Percentiles rank a stretch among this genome's conserved stretches.
Conservation (phyloP, 2,329 filamentous ascomycete genomes). For the Clonostachys rhizophaga region DNA sequence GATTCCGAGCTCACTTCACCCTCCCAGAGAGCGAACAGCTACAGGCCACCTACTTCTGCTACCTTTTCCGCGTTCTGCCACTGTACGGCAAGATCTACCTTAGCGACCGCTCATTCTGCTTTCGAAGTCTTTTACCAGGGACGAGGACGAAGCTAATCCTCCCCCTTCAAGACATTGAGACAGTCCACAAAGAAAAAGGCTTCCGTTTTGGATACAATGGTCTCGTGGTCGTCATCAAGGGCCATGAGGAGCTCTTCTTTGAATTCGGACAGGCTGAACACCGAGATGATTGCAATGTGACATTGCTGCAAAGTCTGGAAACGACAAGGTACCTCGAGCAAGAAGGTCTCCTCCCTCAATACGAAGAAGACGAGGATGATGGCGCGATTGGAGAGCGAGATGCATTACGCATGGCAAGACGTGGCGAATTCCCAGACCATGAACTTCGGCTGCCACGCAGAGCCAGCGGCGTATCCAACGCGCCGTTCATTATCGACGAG, state of each 20-base stretch:
- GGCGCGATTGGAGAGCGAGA: slow-evolving; percentile 77
- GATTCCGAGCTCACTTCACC: slow-evolving; percentile 87
- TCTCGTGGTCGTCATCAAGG: slow-evolving; percentile 86
- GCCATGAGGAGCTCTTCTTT: slow-evolving; percentile 94
- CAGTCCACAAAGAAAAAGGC: slow-evolving; percentile 89
- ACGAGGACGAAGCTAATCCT: slow-evolving; percentile 90
- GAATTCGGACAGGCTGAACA: slow-evolving; percentile 76
- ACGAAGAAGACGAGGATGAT: slow-evolving; percentile 66
- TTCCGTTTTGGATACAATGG: slow-evolving; percentile 90
- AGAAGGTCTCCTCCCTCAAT: slow-evolving; percentile 60
- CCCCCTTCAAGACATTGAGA: slow-evolving; percentile 87
- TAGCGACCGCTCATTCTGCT: slow-evolving; percentile 83
- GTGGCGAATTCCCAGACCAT: slow-evolving; percentile 44
- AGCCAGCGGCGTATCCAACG: slow-evolving; percentile 42
- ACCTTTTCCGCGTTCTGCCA: slow-evolving; percentile 82
- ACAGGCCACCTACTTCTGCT: slow-evolving; percentile 87
- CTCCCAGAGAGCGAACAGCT: slow-evolving; percentile 80
- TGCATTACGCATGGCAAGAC: slow-evolving; percentile 70
- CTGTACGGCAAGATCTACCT: slow-evolving; percentile 97
- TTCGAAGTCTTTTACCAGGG: slow-evolving; percentile 83
- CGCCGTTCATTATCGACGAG: slow-evolving; percentile 79
- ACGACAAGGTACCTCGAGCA: slow-evolving; percentile 66
- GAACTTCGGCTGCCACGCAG: slow-evolving; percentile 44
- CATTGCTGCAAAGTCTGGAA: slow-evolving; percentile 72
- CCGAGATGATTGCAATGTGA: slow-evolving; percentile 86